Evolutionary conservation across 106 monocot species (phyloP).

Genomic region (Dendrobium chrysotoxum): DNA sequence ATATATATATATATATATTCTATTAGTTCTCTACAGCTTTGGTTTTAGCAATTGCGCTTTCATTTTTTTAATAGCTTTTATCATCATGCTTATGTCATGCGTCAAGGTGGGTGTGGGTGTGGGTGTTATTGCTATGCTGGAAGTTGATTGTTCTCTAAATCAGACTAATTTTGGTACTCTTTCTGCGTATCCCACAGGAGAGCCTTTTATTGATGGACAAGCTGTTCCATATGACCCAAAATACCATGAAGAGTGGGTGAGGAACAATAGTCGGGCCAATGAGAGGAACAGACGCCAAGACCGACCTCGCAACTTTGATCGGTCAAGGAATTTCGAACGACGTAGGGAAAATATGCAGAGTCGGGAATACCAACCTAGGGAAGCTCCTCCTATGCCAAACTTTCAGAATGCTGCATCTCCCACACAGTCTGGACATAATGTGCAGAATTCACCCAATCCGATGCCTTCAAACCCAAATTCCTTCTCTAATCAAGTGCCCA

Average conservation of each 20-base stretch:
- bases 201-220: slow-evolving; percentile 90
- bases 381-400: slow-evolving; percentile 4
- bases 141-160: neutral
- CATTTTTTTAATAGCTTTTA: too few species aligned
- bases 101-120: too few species aligned
- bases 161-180: too few species aligned
- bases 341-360: slow-evolving; percentile 75
- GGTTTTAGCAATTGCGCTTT: too few species aligned
- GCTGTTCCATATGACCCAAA: slow-evolving; percentile 93
- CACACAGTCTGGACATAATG: neutral
- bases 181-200: slow-evolving; percentile 33
- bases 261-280: slow-evolving; percentile 70
- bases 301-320: slow-evolving; percentile 76
- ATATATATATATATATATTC: too few species aligned
- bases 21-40: too few species aligned
- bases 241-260: slow-evolving; percentile 79
- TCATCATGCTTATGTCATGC: too few species aligned
- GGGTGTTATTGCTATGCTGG: too few species aligned
- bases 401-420: slow-evolving; percentile 16
- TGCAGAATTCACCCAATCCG: neutral
- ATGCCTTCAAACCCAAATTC: neutral
- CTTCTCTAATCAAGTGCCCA: neutral
- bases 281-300: slow-evolving; percentile 84
- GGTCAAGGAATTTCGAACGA: slow-evolving; percentile 86
- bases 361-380: slow-evolving; percentile 32